Percentiles rank a stretch among this genome's conserved stretches.
Conservation (phyloP, 2,329 filamentous ascomycete genomes). For the Aureobasidium sp. region DNA sequence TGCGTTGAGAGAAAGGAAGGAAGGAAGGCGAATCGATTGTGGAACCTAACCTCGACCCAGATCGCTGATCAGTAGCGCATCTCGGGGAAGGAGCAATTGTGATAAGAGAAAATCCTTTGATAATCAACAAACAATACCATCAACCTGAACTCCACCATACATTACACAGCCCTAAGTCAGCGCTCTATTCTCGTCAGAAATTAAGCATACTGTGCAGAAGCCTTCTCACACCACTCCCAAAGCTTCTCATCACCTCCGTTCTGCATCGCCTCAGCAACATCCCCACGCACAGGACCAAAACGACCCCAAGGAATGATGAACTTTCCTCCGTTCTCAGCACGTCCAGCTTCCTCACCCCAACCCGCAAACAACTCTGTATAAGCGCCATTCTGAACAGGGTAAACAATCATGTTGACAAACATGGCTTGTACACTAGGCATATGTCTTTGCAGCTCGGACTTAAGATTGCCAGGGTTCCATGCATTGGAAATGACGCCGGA, state of each 20-base stretch:
- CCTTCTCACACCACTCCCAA: constrained; percentile 34
- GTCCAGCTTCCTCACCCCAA: constrained; percentile 19
- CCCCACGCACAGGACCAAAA: constrained; percentile 21
- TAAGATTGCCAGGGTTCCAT: constrained; percentile 26
- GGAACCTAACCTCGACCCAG: too few relatives aligned
- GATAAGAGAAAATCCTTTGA: too few relatives aligned
- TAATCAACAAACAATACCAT: background rate
- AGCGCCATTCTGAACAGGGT: constrained; percentile 20
- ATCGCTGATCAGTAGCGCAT: too few relatives aligned
- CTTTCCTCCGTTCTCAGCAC: constrained; percentile 18
- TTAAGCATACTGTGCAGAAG: constrained; percentile 19
- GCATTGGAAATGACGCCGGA: constrained; percentile 19
- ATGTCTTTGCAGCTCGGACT: constrained; percentile 23
- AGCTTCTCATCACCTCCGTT: constrained; percentile 22
- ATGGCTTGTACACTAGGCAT: constrained; percentile 1
- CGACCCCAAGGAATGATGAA: constrained; percentile 22
- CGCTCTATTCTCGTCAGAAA: background rate
- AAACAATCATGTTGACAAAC: constrained; percentile 14
- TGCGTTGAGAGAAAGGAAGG: too few relatives aligned
- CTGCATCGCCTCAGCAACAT: constrained; percentile 16
- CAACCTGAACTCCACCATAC: too few relatives aligned
- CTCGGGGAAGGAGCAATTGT: too few relatives aligned
- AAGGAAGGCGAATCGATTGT: too few relatives aligned
- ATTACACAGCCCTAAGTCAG: too few relatives aligned
- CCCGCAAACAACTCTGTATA: constrained; percentile 28